A percentile compares a stretch with the other conserved stretches of the same genome.
Conservation (phyloP, 202 grass and related monocot species). For the Eragrostis tef region DNA sequence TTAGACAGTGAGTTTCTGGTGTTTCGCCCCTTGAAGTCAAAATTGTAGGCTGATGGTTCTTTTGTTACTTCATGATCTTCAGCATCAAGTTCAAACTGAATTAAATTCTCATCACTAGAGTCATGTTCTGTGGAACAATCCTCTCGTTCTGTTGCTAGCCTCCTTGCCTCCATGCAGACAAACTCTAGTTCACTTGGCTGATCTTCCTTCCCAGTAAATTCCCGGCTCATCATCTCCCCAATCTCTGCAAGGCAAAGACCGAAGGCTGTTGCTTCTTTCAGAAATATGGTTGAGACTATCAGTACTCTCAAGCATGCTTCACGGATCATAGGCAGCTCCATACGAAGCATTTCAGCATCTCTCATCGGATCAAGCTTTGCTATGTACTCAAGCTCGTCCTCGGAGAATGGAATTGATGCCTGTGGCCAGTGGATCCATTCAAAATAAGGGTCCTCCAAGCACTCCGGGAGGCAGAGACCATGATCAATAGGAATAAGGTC, state of each 20-base stretch:
- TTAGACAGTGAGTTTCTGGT: slow-evolving; percentile 73
- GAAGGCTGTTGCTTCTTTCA: slow-evolving; percentile 82
- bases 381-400: slow-evolving; percentile 91
- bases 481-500: slow-evolving; percentile 96
- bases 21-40: slow-evolving; percentile 56
- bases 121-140: slow-evolving; percentile 58
- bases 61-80: slow-evolving; percentile 64
- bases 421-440: slow-evolving; percentile 99
- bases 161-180: slow-evolving; percentile 88
- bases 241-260: slow-evolving; percentile 93
- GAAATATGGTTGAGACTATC: slow-evolving; percentile 92
- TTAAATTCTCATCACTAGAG: slow-evolving; percentile 64
- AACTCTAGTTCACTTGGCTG: slow-evolving; percentile 89
- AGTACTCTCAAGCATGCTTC: slow-evolving; percentile 89
- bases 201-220: slow-evolving; percentile 80
- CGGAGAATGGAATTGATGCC: slow-evolving; percentile 87
- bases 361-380: slow-evolving; percentile 74
- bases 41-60: slow-evolving; percentile 50
- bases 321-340: slow-evolving; percentile 89
- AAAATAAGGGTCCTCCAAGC: slow-evolving; percentile 99
- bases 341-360: slow-evolving; percentile 84
- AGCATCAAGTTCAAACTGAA: slow-evolving; percentile 80
- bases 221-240: slow-evolving; percentile 98
- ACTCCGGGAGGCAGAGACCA: slow-evolving; percentile 94
- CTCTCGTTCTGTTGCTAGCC: slow-evolving; percentile 63